phyloP scores from a whole-genome alignment of 495 filamentous ascomycete genomes.

The Talaromyces stipitatus region DNA sequence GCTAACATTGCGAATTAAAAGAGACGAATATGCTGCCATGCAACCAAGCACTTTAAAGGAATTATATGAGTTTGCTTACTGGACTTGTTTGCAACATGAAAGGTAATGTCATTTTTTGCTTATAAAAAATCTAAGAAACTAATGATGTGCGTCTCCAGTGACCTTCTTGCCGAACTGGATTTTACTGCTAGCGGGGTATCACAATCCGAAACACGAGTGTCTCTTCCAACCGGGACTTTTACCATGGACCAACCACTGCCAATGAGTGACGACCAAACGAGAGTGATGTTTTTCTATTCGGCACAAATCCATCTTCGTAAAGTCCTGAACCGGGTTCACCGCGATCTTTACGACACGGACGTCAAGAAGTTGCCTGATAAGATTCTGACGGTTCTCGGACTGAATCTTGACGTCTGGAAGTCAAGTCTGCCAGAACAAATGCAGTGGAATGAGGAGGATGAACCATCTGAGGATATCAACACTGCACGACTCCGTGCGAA shows the following conservation, averaged over 20 bases:
- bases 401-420: constrained; percentile 46
- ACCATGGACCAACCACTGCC: constrained; percentile 18
- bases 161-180: constrained; percentile 85
- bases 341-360: constrained; percentile 57
- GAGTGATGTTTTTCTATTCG: constrained; percentile 75
- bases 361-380: constrained; percentile 15
- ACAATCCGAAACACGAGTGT: constrained; percentile 59
- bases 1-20: neutral
- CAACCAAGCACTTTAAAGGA: constrained; percentile 10
- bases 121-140: neutral
- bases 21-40: constrained; percentile 20
- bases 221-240: constrained; percentile 44
- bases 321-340: constrained; percentile 76
- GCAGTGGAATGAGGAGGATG: constrained; percentile 60
- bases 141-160: constrained; percentile 41
- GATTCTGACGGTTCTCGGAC: constrained; percentile 30
- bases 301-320: constrained; percentile 83
- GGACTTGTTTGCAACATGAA: constrained; percentile 91
- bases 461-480: constrained; percentile 68
- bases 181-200: constrained; percentile 75
- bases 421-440: constrained; percentile 37
- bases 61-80: constrained; percentile 71
- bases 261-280: too few relatives aligned
- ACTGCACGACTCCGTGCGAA: constrained; percentile 82
- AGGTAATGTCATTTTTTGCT: constrained; percentile 43